Percentiles rank a stretch among this genome's conserved stretches.
phyloP scores from a whole-genome alignment of 148 eudicot genomes.

The Oxyria digyna region DNA sequence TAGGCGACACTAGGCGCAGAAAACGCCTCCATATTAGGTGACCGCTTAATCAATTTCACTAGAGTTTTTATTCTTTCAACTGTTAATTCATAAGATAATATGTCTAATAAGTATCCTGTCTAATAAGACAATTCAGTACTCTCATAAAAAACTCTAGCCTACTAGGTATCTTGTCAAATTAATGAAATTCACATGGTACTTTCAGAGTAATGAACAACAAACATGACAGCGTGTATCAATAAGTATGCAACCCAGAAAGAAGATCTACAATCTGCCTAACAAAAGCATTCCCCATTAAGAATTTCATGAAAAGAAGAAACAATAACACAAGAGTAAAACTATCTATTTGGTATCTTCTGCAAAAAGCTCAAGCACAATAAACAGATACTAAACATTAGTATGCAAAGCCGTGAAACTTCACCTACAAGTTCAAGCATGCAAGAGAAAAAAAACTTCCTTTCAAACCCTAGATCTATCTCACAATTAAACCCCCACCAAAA shows the following conservation, averaged over 20 bases:
- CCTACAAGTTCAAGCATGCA: background rate
- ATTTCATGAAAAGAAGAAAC: background rate
- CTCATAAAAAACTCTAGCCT: background rate
- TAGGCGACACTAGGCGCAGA: too few species aligned
- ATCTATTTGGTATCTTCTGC: background rate
- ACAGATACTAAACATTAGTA: background rate
- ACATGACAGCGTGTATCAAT: background rate
- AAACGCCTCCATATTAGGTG: too few species aligned
- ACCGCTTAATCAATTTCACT: too few species aligned
- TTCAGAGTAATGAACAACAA: background rate
- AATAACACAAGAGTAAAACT: background rate
- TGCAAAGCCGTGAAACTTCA: background rate
- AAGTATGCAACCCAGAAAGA: background rate
- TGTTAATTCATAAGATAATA: too few species aligned
- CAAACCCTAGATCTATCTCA: too few species aligned
- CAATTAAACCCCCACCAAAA: too few species aligned
- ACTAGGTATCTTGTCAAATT: background rate
- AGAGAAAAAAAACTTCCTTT: background rate
- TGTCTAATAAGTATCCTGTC: too few species aligned
- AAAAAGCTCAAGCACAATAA: constrained; percentile 3
- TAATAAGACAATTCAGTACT: background rate
- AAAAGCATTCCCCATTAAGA: background rate
- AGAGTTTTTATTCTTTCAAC: too few species aligned
- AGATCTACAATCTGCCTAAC: background rate
- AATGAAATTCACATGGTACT: too few species aligned